phyloP scores from a whole-genome alignment of 495 filamentous ascomycete genomes.

The Talaromyces proteolyticus region DNA sequence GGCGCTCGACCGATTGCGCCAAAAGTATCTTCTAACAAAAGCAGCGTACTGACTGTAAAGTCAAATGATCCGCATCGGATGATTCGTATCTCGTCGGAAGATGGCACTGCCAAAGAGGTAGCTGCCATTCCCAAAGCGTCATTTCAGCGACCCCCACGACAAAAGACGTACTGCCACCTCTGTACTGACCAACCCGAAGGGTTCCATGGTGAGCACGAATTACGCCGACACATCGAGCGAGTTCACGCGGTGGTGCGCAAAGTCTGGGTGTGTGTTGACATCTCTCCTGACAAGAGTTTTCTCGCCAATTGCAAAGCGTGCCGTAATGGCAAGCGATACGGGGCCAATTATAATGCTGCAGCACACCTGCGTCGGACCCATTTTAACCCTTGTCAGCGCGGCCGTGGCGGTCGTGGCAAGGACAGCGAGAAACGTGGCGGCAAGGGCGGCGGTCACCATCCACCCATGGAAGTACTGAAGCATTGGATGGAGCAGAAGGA shows the following conservation, averaged over 20 bases:
- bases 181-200: constrained; percentile 78
- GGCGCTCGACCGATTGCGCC: constrained; percentile 40
- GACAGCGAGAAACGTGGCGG: constrained; percentile 65
- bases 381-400: constrained; percentile 64
- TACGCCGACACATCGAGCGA: constrained; percentile 78
- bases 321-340: constrained; percentile 69
- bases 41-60: constrained; percentile 15
- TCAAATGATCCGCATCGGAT: constrained; percentile 37
- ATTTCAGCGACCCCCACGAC: constrained; percentile 69
- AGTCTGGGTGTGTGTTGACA: constrained; percentile 76
- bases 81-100: constrained; percentile 48
- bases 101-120: constrained; percentile 54
- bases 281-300: constrained; percentile 52
- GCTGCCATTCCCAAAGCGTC: constrained; percentile 63
- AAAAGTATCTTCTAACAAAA: constrained; percentile 25
- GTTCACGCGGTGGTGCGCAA: constrained; percentile 69
- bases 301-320: constrained; percentile 89
- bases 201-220: constrained; percentile 91
- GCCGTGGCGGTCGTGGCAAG: constrained; percentile 46
- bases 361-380: constrained; percentile 88
- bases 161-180: constrained; percentile 65
- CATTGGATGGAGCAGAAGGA: constrained; percentile 75
- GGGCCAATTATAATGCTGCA: constrained; percentile 92
- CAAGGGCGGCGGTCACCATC: constrained; percentile 77
- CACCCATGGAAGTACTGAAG: constrained; percentile 75